Evolutionary conservation across 495 filamentous ascomycete genomes (phyloP).

Genomic region (Neurospora terricola): DNA sequence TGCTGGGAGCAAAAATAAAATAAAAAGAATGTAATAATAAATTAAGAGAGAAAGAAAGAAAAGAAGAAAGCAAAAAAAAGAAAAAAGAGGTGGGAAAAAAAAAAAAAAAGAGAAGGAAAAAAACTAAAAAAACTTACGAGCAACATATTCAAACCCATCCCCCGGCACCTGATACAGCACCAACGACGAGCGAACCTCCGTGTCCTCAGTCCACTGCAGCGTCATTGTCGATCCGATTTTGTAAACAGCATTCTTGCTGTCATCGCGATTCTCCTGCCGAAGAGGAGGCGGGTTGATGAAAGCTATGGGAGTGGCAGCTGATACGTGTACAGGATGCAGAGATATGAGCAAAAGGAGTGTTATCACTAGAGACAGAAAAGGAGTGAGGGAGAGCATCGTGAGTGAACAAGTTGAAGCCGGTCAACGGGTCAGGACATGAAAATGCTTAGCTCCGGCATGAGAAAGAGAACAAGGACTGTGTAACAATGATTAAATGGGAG

Average conservation of each 20-base stretch:
- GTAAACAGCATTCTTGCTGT: neutral
- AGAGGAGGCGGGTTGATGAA: neutral
- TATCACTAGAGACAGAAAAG: neutral
- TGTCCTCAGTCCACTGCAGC: neutral
- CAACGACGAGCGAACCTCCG: neutral
- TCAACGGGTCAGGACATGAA: neutral
- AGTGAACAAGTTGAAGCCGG: neutral
- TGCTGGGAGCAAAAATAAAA: too few species aligned
- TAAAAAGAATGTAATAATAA: too few species aligned
- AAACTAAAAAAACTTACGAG: neutral
- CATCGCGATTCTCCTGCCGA: neutral
- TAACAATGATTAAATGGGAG: neutral
- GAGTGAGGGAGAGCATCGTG: neutral
- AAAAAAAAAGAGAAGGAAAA: neutral
- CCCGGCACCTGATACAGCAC: neutral
- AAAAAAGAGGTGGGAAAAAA: too few species aligned
- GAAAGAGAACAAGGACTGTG: conserved; percentile 1
- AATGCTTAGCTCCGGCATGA: conserved; percentile 1
- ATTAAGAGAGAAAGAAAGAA: neutral
- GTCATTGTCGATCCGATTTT: neutral
- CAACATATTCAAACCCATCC: neutral
- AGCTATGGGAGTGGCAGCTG: neutral
- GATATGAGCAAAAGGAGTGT: neutral
- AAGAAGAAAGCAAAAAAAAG: neutral
- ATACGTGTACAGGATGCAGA: neutral